A percentile compares a stretch with the other conserved stretches of the same genome.
These are phyloP conservation scores for Eucalyptus pauciflora DNA, from an alignment of 345 rosid species.

Conservation along the genomic window DNA sequence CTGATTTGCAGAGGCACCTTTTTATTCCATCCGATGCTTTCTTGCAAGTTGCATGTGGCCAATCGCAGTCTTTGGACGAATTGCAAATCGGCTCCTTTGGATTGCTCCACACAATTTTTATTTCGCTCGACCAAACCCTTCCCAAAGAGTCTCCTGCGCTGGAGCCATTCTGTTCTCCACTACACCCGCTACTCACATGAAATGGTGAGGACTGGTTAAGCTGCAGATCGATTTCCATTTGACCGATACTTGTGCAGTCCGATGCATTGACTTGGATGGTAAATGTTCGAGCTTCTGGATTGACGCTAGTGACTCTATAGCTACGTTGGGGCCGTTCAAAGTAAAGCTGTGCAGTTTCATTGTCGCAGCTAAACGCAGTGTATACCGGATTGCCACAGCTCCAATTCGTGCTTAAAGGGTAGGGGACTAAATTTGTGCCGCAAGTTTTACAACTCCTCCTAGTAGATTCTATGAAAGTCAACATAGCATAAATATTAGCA, in stretches of 20 bases:
- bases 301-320: neutral
- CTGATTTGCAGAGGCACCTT: too few species aligned
- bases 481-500: neutral
- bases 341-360: neutral
- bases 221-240: neutral
- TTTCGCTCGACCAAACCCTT: neutral
- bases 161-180: neutral
- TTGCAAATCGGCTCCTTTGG: neutral
- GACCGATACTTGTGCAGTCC: neutral
- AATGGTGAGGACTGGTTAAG: neutral
- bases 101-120: neutral
- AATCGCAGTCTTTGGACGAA: too few species aligned
- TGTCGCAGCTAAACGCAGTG: neutral
- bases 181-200: neutral
- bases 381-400: constrained; percentile 13
- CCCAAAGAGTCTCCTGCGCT: neutral
- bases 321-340: neutral
- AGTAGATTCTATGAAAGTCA: neutral
- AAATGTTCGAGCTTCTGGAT: neutral
- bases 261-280: neutral
- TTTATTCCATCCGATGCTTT: too few species aligned
- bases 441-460: constrained; percentile 3
- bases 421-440: constrained; percentile 8
- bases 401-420: constrained; percentile 1
- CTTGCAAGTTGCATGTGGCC: too few species aligned